Evolutionary conservation across 352 stramenopile genomes (phyloP).

Genomic region (Phytophthora lateralis): DNA sequence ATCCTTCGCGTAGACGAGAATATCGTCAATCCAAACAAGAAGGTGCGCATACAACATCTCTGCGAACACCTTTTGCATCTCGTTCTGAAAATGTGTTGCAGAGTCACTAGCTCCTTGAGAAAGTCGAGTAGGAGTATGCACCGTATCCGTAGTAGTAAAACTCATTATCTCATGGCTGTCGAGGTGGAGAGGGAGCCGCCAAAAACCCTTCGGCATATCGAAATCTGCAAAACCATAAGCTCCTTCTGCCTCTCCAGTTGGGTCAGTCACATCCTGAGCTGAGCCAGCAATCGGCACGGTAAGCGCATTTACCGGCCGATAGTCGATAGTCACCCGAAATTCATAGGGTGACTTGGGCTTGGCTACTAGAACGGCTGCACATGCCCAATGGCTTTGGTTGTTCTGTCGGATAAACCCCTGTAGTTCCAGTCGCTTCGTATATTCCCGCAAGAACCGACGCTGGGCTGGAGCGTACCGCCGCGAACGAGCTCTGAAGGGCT

Average conservation of each 20-base stretch:
- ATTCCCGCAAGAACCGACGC: constrained; percentile 1
- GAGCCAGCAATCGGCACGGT: no score
- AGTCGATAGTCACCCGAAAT: no score
- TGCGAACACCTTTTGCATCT: constrained; percentile 18
- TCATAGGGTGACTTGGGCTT: no score
- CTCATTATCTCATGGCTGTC: constrained; percentile 23
- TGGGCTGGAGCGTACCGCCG: constrained; percentile 3
- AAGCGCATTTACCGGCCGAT: no score
- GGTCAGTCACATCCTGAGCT: no score
- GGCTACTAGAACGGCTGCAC: no score
- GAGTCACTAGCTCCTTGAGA: constrained; percentile 9
- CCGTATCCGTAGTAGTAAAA: constrained; percentile 33
- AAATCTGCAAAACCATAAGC: constrained; percentile 14
- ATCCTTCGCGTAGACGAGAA: constrained; percentile 12
- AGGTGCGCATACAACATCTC: constrained; percentile 9
- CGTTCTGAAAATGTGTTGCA: constrained; percentile 19
- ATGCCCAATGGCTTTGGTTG: no score
- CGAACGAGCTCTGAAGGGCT: constrained; percentile 1
- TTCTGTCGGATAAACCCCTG: no score
- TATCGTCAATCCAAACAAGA: not conserved
- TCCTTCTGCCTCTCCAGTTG: constrained; percentile 2
- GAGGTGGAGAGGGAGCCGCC: constrained; percentile 13
- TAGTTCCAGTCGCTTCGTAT: constrained; percentile 4
- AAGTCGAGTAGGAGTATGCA: constrained; percentile 18
- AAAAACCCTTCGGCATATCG: constrained; percentile 34